A percentile compares a stretch with the other conserved stretches of the same genome.
phyloP scores from a whole-genome alignment of 495 filamentous ascomycete species.

The Aspergillus nanangensis region DNA sequence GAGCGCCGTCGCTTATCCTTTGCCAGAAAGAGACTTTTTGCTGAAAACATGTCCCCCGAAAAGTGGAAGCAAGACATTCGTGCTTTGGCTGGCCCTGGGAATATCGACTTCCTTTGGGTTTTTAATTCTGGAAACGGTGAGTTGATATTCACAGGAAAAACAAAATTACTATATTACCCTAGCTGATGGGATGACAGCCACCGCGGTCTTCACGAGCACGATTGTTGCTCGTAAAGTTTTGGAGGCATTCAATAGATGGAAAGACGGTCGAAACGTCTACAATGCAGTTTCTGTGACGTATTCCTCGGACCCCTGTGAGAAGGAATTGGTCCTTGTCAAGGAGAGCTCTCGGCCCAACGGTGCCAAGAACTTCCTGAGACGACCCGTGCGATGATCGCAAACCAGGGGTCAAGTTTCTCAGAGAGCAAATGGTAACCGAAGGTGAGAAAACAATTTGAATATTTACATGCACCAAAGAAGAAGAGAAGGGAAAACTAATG shows the following conservation, averaged over 20 bases:
- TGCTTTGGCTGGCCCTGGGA: constrained; percentile 22
- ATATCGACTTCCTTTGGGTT: constrained; percentile 29
- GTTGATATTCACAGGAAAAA: too few species aligned
- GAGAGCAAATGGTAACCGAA: too few species aligned
- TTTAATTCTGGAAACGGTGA: constrained; percentile 36
- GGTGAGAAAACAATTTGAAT: too few species aligned
- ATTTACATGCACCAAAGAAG: too few species aligned
- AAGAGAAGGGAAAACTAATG: too few species aligned
- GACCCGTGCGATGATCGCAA: constrained; percentile 11
- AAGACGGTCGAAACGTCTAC: constrained; percentile 19
- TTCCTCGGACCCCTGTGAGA: constrained; percentile 34
- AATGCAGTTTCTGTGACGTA: constrained; percentile 26
- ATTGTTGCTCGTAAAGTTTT: constrained; percentile 27
- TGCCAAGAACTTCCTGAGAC: constrained; percentile 13
- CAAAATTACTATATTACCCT: too few species aligned
- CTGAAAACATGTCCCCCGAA: constrained; percentile 19
- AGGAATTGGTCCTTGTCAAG: constrained; percentile 21
- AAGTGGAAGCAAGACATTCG: constrained; percentile 30
- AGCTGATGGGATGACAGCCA: constrained; percentile 19
- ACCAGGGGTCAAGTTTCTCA: too few species aligned
- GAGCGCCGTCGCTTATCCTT: constrained; percentile 35
- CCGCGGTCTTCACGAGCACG: constrained; percentile 32
- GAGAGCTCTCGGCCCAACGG: constrained; percentile 13
- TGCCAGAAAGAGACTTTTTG: constrained; percentile 28
- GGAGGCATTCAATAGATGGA: constrained; percentile 23